phyloP scores from a whole-genome alignment of 1,139 yeast genomes.

The Debaryomycetaceae sp. region DNA sequence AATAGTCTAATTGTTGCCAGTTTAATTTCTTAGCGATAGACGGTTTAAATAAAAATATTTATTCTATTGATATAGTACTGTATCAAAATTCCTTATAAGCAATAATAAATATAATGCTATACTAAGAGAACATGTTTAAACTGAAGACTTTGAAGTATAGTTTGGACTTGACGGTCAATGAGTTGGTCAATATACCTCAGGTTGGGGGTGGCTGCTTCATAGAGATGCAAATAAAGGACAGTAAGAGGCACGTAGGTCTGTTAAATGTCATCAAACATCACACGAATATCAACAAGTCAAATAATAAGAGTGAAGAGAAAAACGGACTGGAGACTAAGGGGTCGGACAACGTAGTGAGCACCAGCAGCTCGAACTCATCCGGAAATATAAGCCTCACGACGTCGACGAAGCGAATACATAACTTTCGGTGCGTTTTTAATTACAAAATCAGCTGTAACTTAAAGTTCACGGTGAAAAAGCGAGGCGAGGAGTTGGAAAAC shows the following conservation, averaged over 20 bases:
- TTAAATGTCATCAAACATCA: slow-evolving; percentile 1
- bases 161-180: slow-evolving; percentile 58
- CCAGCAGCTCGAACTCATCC: slow-evolving; percentile 10
- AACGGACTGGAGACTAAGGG: not conserved
- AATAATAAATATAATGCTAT: not conserved
- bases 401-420: slow-evolving; percentile 34
- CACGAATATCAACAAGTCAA: slow-evolving; percentile 1
- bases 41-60: too few relatives aligned
- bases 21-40: too few relatives aligned
- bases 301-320: slow-evolving; percentile 2
- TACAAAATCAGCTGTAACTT: slow-evolving; percentile 38
- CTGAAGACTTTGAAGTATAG: slow-evolving; percentile 47
- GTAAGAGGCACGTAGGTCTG: slow-evolving; percentile 12
- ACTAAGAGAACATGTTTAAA: slow-evolving; percentile 3
- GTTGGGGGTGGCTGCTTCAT: slow-evolving; percentile 67
- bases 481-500: slow-evolving; percentile 37
- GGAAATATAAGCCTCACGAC: slow-evolving; percentile 34
- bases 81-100: too few relatives aligned
- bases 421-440: slow-evolving; percentile 42
- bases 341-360: slow-evolving; percentile 4
- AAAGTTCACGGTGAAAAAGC: slow-evolving; percentile 33
- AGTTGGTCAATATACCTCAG: slow-evolving; percentile 79
- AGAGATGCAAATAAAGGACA: slow-evolving; percentile 40
- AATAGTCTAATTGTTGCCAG: not conserved
- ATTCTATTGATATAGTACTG: too few relatives aligned